Conservation (phyloP, 768 basidiomycete species). For the Psilocybe subaeruginosa region DNA sequence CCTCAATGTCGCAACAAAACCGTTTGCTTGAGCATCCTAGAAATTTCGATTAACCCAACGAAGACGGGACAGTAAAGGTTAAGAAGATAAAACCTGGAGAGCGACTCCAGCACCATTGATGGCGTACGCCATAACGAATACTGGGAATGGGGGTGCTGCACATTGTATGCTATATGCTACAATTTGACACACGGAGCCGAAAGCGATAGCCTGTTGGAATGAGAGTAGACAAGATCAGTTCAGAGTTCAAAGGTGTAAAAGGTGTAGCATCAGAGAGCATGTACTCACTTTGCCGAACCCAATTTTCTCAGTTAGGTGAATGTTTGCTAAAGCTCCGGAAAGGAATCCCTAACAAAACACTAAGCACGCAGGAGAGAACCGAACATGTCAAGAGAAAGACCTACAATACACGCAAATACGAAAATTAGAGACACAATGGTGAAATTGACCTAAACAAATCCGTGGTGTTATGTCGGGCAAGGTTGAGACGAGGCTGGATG, state of each 20-base stretch:
- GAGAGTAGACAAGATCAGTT: not conserved
- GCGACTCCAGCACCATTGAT: slow-evolving; percentile 48
- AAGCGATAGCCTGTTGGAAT: slow-evolving; percentile 19
- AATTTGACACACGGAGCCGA: slow-evolving; percentile 53
- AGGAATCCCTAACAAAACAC: slow-evolving; percentile 38
- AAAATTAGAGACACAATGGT: slow-evolving; percentile 66
- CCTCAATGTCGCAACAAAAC: slow-evolving; percentile 63
- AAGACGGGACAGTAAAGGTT: not conserved
- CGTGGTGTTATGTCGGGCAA: too few relatives aligned
- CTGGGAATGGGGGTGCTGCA: slow-evolving; percentile 65
- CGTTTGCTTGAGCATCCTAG: slow-evolving; percentile 75
- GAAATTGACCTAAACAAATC: slow-evolving; percentile 44
- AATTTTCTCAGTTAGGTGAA: slow-evolving; percentile 37
- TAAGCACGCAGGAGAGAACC: not conserved
- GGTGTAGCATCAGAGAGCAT: not conserved
- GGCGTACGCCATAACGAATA: slow-evolving; percentile 51
- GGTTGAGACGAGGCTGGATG: too few relatives aligned
- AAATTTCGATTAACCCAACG: not conserved
- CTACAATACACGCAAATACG: slow-evolving; percentile 41
- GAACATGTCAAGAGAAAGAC: not conserved
- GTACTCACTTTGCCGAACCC: slow-evolving; percentile 45
- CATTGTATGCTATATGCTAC: slow-evolving; percentile 56
- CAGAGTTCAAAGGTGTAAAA: not conserved
- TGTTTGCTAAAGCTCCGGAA: slow-evolving; percentile 40
- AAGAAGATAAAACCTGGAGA: slow-evolving; percentile 39